Percentiles rank a stretch among this genome's conserved stretches.
Conservation (phyloP, 2,329 filamentous ascomycete genomes). For the Cladosporium sp. region DNA sequence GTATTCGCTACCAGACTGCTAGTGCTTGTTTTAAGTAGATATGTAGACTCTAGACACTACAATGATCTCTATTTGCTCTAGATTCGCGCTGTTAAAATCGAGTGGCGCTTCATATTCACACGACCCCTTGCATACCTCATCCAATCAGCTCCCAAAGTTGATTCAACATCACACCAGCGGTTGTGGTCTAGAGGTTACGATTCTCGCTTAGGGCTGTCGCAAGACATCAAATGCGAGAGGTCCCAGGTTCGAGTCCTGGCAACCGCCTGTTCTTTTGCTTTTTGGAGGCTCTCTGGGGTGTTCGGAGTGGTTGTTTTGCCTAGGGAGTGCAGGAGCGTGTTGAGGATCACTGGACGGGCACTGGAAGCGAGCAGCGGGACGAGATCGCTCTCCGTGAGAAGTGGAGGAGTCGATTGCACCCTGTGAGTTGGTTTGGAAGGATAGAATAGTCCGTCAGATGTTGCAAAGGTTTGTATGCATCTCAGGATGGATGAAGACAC, state of each 20-base stretch:
- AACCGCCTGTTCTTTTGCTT: conserved; percentile 13
- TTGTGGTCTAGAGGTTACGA: conserved; percentile 20
- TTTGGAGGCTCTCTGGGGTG: neutral
- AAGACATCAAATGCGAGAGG: conserved; percentile 14
- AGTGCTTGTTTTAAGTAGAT: neutral
- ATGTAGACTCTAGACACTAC: too few relatives aligned
- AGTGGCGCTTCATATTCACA: neutral
- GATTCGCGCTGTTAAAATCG: too few relatives aligned
- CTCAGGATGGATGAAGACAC: neutral
- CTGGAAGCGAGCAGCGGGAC: neutral
- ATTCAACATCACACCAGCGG: neutral
- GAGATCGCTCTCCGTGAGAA: neutral
- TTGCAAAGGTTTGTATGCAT: neutral
- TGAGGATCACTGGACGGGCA: neutral
- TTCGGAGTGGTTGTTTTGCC: neutral
- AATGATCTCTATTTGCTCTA: too few relatives aligned
- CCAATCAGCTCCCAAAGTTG: neutral
- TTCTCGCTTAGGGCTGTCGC: conserved; percentile 16
- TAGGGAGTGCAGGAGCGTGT: neutral
- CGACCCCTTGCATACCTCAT: neutral
- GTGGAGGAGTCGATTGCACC: neutral
- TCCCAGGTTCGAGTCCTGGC: conserved; percentile 19
- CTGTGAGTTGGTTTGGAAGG: neutral
- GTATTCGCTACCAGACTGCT: neutral
- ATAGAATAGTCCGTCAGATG: neutral